phyloP scores from a whole-genome alignment of 148 eudicot genomes.

The Chenopodium formosanum region DNA sequence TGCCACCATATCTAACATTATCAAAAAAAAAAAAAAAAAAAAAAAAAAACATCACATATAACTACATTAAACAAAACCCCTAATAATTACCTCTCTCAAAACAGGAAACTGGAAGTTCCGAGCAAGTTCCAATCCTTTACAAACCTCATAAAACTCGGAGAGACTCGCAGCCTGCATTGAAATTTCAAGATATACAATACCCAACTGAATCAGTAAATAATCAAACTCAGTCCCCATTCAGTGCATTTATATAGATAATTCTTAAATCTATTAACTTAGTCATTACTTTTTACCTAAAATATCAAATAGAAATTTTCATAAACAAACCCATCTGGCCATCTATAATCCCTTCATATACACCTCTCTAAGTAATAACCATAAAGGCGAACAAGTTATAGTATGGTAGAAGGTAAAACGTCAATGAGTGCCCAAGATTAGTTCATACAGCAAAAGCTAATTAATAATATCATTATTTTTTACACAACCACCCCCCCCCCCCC shows the following conservation, averaged over 20 bases:
- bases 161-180: conserved; percentile 69
- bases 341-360: neutral
- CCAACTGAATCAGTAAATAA: neutral
- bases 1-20: conserved; percentile 15
- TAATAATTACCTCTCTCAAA: conserved; percentile 71
- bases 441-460: too few relatives aligned
- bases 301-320: neutral
- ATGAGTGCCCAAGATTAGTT: too few relatives aligned
- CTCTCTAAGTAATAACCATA: too few relatives aligned
- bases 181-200: conserved; percentile 5
- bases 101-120: conserved; percentile 96
- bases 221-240: neutral
- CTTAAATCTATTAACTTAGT: neutral
- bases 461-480: too few relatives aligned
- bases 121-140: conserved; percentile 96
- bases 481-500: too few relatives aligned
- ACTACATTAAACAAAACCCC: neutral
- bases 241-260: neutral
- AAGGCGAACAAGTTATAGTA: too few relatives aligned
- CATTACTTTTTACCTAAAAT: neutral
- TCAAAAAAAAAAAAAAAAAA: too few relatives aligned
- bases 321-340: conserved; percentile 3
- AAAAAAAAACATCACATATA: neutral
- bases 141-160: conserved; percentile 91
- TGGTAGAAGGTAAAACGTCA: too few relatives aligned